A percentile compares a stretch with the other conserved stretches of the same genome.
Conservation (phyloP, 2,329 filamentous ascomycete species). For the Ascochyta lentis region DNA sequence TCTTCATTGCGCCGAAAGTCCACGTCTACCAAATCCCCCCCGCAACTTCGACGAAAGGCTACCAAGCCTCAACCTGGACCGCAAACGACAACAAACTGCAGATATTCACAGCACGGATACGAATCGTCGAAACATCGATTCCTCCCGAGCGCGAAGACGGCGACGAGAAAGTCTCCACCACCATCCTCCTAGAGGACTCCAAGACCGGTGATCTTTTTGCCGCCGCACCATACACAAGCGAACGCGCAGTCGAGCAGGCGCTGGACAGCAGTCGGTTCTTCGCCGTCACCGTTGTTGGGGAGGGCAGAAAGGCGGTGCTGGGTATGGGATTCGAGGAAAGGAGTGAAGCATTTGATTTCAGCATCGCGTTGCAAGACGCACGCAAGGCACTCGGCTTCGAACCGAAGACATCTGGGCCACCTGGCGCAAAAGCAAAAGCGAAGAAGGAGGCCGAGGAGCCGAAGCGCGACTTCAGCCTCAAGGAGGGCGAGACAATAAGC, state of each 20-base stretch:
- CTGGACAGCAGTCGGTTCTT: slow-evolving; percentile 85
- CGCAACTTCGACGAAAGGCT: slow-evolving; percentile 76
- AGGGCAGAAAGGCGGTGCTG: slow-evolving; percentile 76
- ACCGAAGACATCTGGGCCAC: slow-evolving; percentile 35
- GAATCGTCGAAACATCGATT: slow-evolving; percentile 76
- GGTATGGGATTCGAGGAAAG: slow-evolving; percentile 89
- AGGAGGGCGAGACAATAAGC: slow-evolving; percentile 88
- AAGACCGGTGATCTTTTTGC: slow-evolving; percentile 78
- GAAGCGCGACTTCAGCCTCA: slow-evolving; percentile 81
- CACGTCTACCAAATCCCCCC: slow-evolving; percentile 91
- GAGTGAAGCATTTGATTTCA: slow-evolving; percentile 84
- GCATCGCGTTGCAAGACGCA: slow-evolving; percentile 79
- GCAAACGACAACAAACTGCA: slow-evolving; percentile 68
- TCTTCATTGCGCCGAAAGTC: slow-evolving; percentile 76
- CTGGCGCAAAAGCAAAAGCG: slow-evolving; percentile 26
- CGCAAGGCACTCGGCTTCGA: slow-evolving; percentile 72
- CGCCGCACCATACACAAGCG: slow-evolving; percentile 76
- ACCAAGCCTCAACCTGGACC: slow-evolving; percentile 81
- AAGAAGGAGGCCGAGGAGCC: slow-evolving; percentile 56
- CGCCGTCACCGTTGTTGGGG: slow-evolving; percentile 79
- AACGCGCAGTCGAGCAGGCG: slow-evolving; percentile 74
- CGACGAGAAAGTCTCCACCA: slow-evolving; percentile 69
- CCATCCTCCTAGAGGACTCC: slow-evolving; percentile 80
- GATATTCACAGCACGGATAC: slow-evolving; percentile 85
- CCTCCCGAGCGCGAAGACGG: slow-evolving; percentile 46